phyloP scores from a whole-genome alignment of 1,139 yeast genomes.

The Yamadazyma oceani region DNA sequence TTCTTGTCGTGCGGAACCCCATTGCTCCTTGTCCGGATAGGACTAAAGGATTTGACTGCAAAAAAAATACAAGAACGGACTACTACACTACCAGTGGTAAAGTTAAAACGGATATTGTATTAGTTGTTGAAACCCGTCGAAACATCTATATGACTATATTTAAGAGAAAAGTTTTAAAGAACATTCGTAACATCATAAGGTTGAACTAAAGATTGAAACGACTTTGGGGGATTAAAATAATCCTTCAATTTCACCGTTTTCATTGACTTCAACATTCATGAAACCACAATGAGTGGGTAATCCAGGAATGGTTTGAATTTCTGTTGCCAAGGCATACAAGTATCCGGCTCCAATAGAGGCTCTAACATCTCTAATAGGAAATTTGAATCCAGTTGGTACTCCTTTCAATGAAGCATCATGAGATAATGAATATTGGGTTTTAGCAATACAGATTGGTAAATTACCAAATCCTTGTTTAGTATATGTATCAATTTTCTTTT shows the following conservation, averaged over 20 bases:
- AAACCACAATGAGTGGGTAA: conserved; percentile 95
- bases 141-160: conserved; percentile 4
- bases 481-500: conserved; percentile 78
- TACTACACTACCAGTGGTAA: too few relatives aligned
- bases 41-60: too few relatives aligned
- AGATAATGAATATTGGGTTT: conserved; percentile 94
- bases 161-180: background rate
- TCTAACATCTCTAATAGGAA: conserved; percentile 93
- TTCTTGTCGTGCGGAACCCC: too few relatives aligned
- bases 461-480: conserved; percentile 89
- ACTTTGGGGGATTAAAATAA: conserved; percentile 54
- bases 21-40: too few relatives aligned
- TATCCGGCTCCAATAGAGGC: conserved; percentile 97
- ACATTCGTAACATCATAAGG: conserved; percentile 12
- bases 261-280: conserved; percentile 94
- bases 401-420: conserved; percentile 94
- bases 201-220: conserved; percentile 11
- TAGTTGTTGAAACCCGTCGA: conserved; percentile 9
- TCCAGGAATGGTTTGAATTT: conserved; percentile 97
- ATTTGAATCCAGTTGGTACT: conserved; percentile 90
- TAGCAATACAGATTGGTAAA: conserved; percentile 95
- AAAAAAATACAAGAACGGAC: too few relatives aligned
- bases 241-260: conserved; percentile 93
- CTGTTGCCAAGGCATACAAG: conserved; percentile 94
- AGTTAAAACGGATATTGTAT: conserved; percentile 1